phyloP scores from a whole-genome alignment of 345 rosid genomes.

The Hibiscus syriacus region DNA sequence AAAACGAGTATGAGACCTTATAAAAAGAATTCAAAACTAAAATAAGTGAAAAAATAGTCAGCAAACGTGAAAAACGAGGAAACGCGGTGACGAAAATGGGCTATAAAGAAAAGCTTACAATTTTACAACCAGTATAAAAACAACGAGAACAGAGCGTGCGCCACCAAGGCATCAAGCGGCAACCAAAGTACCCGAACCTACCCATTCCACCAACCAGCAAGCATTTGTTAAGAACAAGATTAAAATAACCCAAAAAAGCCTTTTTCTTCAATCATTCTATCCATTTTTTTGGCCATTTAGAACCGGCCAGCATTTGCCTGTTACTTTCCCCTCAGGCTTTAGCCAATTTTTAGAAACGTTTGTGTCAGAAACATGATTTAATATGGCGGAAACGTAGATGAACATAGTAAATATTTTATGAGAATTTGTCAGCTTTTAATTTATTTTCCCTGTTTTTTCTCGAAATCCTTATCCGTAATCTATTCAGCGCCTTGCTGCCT shows the following conservation, averaged over 20 bases:
- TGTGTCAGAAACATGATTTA: not conserved
- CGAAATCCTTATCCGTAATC: conserved; percentile 45
- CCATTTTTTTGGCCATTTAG: not conserved
- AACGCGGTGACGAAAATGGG: conserved; percentile 16
- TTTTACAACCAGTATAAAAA: too few relatives aligned
- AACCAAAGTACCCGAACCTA: not conserved
- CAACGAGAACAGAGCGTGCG: not conserved
- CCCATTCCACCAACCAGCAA: not conserved
- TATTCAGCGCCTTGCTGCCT: conserved; percentile 4
- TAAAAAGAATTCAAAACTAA: not conserved
- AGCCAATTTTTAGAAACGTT: not conserved
- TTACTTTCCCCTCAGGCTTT: not conserved
- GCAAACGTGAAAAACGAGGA: conserved; percentile 34
- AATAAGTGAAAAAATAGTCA: not conserved
- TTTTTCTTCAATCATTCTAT: not conserved
- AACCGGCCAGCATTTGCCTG: not conserved
- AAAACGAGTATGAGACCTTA: not conserved
- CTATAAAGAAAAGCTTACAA: not conserved
- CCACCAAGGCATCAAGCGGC: not conserved
- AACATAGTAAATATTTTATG: not conserved
- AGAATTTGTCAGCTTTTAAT: not conserved
- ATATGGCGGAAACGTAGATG: not conserved
- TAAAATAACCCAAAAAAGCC: not conserved
- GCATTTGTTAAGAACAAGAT: not conserved
- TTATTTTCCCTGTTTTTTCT: conserved; percentile 28